These are phyloP conservation scores for Arthrobotrys entomopaga DNA, from an alignment of 2,329 filamentous ascomycete species.

Conservation along the genomic window DNA sequence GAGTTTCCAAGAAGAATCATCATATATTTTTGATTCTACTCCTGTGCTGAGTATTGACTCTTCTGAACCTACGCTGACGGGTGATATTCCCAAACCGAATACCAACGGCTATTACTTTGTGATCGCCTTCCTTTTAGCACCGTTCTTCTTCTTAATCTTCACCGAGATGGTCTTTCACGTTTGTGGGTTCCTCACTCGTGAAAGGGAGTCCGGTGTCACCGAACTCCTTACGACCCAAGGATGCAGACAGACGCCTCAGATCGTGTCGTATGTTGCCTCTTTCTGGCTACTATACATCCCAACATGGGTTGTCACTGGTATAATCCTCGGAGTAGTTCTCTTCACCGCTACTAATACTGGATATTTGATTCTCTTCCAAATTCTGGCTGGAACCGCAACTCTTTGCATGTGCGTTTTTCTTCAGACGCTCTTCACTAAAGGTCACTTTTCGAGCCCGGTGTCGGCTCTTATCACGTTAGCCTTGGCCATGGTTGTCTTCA, in stretches of 20 bases:
- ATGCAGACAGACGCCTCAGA: conserved; percentile 76
- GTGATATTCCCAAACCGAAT: conserved; percentile 26
- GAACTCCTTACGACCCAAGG: conserved; percentile 93
- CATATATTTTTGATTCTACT: conserved; percentile 66
- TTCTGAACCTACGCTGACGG: conserved; percentile 2
- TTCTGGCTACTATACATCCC: conserved; percentile 83
- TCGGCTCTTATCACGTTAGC: conserved; percentile 78
- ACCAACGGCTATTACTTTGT: conserved; percentile 45
- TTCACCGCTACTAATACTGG: conserved; percentile 64
- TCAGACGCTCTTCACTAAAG: conserved; percentile 83
- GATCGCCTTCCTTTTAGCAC: conserved; percentile 62
- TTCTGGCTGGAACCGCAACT: conserved; percentile 79
- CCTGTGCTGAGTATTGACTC: background rate
- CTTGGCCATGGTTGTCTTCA: conserved; percentile 76
- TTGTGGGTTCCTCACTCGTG: conserved; percentile 83
- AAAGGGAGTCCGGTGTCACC: conserved; percentile 86
- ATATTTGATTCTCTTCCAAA: conserved; percentile 70
- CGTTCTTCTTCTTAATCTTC: conserved; percentile 79
- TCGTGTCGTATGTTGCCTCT: conserved; percentile 80
- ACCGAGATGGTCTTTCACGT: conserved; percentile 88
- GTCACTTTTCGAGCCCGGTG: conserved; percentile 85
- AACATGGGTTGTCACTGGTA: conserved; percentile 80
- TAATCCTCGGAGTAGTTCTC: conserved; percentile 71
- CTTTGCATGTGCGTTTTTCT: conserved; percentile 83
- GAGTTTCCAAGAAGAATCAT: conserved; percentile 73